Evolutionary conservation across 345 rosid species (phyloP).

Genomic region (Citrus maxima): DNA sequence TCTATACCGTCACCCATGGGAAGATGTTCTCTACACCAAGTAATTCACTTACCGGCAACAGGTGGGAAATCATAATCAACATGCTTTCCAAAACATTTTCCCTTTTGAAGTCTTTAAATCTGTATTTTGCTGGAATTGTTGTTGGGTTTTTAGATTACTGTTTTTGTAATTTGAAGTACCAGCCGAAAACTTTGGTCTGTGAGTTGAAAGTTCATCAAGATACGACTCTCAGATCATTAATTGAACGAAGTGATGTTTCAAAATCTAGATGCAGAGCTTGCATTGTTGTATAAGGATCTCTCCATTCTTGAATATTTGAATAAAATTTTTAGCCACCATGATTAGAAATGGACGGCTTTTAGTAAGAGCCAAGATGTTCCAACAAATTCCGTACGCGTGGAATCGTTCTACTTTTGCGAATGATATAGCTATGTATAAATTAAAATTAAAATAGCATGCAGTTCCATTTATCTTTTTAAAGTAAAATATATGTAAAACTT

Average conservation of each 20-base stretch:
- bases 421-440: too few relatives aligned
- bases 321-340: neutral
- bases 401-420: neutral
- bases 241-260: neutral
- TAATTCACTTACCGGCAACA: slow-evolving; percentile 19
- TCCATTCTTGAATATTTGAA: neutral
- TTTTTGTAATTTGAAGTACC: slow-evolving; percentile 14
- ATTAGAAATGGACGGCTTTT: neutral
- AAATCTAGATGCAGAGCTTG: neutral
- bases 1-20: slow-evolving; percentile 95
- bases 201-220: slow-evolving; percentile 15
- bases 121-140: slow-evolving; percentile 14
- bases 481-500: too few relatives aligned
- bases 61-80: slow-evolving; percentile 4
- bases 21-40: slow-evolving; percentile 97
- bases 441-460: too few relatives aligned
- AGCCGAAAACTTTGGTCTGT: slow-evolving; percentile 11
- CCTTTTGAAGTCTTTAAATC: slow-evolving; percentile 1
- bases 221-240: slow-evolving; percentile 15
- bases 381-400: neutral
- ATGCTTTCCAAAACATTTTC: slow-evolving; percentile 5
- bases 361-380: neutral
- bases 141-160: slow-evolving; percentile 22
- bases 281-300: neutral
- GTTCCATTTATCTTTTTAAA: too few relatives aligned